Conservation (phyloP, 768 basidiomycete species). For the Cystobasidium onofrii region DNA sequence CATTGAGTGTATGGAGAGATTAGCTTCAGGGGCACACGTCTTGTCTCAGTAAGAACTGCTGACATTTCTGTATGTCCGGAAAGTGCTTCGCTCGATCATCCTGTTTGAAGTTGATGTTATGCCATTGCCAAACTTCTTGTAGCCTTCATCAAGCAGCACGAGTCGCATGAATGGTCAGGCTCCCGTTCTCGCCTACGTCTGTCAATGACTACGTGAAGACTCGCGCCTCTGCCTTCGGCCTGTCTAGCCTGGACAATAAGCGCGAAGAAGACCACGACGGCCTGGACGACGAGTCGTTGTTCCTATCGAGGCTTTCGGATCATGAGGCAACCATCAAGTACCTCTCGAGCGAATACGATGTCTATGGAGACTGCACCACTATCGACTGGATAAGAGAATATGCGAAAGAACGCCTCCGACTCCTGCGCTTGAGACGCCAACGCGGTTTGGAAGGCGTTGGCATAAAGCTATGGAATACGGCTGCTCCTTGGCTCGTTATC, state of each 20-base stretch:
- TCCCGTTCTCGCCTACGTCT: constrained; percentile 6
- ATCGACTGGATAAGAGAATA: constrained; percentile 16
- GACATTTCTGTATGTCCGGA: no score
- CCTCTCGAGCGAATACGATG: neutral
- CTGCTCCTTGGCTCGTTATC: constrained; percentile 17
- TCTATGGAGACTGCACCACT: constrained; percentile 13
- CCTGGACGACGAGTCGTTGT: neutral
- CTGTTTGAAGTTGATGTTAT: neutral
- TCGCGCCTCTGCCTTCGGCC: neutral
- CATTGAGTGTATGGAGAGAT: no score
- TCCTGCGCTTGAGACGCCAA: neutral
- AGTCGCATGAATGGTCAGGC: neutral
- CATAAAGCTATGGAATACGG: constrained; percentile 14
- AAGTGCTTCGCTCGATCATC: no score
- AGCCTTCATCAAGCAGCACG: neutral
- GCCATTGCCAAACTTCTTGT: neutral
- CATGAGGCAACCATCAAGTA: constrained; percentile 2
- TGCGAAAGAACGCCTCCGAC: neutral
- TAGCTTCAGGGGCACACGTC: no score
- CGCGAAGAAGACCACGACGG: neutral
- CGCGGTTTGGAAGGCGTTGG: neutral
- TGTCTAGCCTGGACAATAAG: neutral
- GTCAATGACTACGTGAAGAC: constrained; percentile 5
- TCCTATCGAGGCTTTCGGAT: neutral
- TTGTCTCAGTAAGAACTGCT: no score